These are phyloP conservation scores for Cucurbita maxima DNA, from an alignment of 306 rosid genomes.

Conservation along the genomic window DNA sequence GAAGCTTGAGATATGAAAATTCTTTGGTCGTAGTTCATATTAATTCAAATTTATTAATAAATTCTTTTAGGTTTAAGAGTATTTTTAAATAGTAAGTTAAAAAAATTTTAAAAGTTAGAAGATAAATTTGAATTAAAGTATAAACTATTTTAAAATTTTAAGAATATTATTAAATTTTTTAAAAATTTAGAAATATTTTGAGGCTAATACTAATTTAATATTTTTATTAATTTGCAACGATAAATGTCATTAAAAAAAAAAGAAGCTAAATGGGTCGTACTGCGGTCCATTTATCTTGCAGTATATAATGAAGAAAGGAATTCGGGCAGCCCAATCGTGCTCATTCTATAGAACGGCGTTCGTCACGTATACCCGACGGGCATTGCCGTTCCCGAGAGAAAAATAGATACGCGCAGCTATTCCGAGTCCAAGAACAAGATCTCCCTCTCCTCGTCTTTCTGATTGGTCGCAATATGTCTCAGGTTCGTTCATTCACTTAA, in stretches of 20 bases:
- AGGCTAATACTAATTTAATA: too few relatives aligned
- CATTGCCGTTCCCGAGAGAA: neutral
- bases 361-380: neutral
- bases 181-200: too few relatives aligned
- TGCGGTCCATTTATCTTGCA: neutral
- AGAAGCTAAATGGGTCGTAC: neutral
- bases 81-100: too few relatives aligned
- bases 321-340: neutral
- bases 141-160: too few relatives aligned
- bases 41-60: too few relatives aligned
- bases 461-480: slow-evolving; percentile 27
- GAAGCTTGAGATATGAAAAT: too few relatives aligned
- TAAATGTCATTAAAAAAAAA: neutral
- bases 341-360: neutral
- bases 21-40: too few relatives aligned
- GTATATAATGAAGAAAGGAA: neutral
- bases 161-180: too few relatives aligned
- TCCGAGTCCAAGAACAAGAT: neutral
- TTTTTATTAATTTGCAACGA: too few relatives aligned
- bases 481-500: slow-evolving; percentile 17
- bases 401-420: neutral
- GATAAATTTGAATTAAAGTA: too few relatives aligned
- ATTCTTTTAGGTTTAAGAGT: too few relatives aligned
- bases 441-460: neutral
- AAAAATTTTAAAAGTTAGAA: too few relatives aligned